Percentiles rank a stretch among this genome's conserved stretches.
These are phyloP conservation scores for Epichloe bromicola DNA, from an alignment of 2,329 filamentous ascomycete species.

Conservation along the genomic window DNA sequence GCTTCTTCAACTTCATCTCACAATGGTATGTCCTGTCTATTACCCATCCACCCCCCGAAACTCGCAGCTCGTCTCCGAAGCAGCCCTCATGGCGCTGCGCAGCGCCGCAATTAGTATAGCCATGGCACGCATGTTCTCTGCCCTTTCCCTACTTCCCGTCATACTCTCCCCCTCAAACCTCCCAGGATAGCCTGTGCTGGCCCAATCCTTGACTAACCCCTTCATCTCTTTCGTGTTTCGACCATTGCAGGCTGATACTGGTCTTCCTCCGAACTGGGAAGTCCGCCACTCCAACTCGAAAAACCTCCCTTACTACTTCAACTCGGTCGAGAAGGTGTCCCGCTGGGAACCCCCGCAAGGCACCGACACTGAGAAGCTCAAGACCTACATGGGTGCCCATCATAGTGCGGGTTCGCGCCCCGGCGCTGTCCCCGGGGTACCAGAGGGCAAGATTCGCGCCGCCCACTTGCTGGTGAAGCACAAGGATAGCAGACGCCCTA, in stretches of 20 bases:
- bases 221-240: background rate
- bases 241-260: slow-evolving; percentile 50
- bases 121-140: slow-evolving; percentile 5
- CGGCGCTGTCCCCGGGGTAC: slow-evolving; percentile 26
- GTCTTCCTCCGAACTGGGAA: slow-evolving; percentile 81
- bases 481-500: slow-evolving; percentile 70
- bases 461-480: slow-evolving; percentile 94
- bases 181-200: background rate
- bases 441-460: slow-evolving; percentile 77
- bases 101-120: slow-evolving; percentile 5
- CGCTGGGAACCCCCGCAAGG: slow-evolving; percentile 92
- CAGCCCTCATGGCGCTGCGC: slow-evolving; percentile 4
- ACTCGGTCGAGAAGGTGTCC: slow-evolving; percentile 71
- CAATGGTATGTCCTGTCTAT: slow-evolving; percentile 6
- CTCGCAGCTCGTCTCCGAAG: slow-evolving; percentile 4
- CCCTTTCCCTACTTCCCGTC: background rate
- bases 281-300: slow-evolving; percentile 97
- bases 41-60: slow-evolving; percentile 1
- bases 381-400: slow-evolving; percentile 82
- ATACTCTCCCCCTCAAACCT: background rate
- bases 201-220: background rate
- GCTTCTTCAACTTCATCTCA: background rate
- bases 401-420: slow-evolving; percentile 48
- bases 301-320: slow-evolving; percentile 98
- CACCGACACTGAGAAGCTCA: slow-evolving; percentile 85